Evolutionary conservation across 345 rosid species (phyloP).

Genomic region (Salix koriyanagi): DNA sequence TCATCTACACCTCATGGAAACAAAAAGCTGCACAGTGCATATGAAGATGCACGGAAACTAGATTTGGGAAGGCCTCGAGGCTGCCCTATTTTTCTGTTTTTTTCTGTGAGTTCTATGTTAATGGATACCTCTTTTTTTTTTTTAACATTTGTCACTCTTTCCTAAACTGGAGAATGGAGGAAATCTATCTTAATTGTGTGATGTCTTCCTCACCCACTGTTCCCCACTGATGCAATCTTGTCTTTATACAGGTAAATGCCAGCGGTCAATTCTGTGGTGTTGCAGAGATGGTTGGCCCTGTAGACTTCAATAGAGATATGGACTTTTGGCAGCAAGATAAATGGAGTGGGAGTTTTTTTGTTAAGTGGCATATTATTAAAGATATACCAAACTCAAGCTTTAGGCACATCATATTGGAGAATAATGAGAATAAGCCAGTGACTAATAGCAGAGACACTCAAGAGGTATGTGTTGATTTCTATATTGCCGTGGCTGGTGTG

Average conservation of each 20-base stretch:
- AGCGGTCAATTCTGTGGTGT: constrained; percentile 97
- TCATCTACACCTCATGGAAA: constrained; percentile 93
- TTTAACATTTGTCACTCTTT: not conserved
- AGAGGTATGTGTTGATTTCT: constrained; percentile 52
- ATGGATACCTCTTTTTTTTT: not conserved
- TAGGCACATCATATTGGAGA: constrained; percentile 77
- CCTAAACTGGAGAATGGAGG: not conserved
- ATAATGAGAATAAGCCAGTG: constrained; percentile 94
- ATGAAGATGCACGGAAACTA: constrained; percentile 66
- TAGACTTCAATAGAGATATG: constrained; percentile 74
- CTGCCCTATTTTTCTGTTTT: constrained; percentile 78
- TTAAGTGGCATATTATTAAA: constrained; percentile 91
- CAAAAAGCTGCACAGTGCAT: constrained; percentile 79
- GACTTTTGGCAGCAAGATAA: constrained; percentile 99
- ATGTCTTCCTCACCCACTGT: not conserved
- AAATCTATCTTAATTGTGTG: not conserved
- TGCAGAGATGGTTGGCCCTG: constrained; percentile 93
- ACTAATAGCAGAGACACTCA: constrained; percentile 99
- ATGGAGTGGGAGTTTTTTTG: constrained; percentile 94
- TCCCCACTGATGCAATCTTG: constrained; percentile 15
- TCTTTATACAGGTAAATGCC: constrained; percentile 71
- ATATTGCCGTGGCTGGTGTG: not conserved
- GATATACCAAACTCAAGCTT: constrained; percentile 71
- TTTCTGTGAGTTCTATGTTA: constrained; percentile 59
- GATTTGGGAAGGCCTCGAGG: constrained; percentile 45